These are phyloP conservation scores for Mariannaea elegans DNA, from an alignment of 2,329 filamentous ascomycete species.

Conservation along the genomic window DNA sequence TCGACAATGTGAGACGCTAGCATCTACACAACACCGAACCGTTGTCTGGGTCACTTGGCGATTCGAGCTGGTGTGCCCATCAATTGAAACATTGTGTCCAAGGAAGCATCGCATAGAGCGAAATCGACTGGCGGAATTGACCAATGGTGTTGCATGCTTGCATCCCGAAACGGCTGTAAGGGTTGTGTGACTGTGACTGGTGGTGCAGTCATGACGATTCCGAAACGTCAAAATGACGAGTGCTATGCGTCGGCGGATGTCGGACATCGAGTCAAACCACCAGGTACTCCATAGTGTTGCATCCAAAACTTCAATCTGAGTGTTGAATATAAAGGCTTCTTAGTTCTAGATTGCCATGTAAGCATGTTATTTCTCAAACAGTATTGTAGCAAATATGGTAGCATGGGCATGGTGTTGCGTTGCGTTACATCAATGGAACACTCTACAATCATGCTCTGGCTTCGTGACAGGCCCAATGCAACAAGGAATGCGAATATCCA, in stretches of 20 bases:
- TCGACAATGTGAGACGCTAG: conserved; percentile 27
- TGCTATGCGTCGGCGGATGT: conserved; percentile 10
- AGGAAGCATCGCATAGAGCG: neutral
- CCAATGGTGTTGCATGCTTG: conserved; percentile 28
- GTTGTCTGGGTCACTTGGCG: conserved; percentile 12
- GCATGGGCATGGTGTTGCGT: conserved; percentile 1
- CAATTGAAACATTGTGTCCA: neutral
- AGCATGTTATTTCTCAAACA: conserved; percentile 9
- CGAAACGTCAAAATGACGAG: conserved; percentile 30
- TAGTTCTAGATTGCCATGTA: neutral
- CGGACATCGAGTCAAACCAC: neutral
- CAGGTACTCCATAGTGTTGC: neutral
- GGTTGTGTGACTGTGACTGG: conserved; percentile 18
- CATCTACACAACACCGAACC: conserved; percentile 17
- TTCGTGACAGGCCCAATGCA: neutral
- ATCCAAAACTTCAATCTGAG: conserved; percentile 14
- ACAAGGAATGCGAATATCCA: conserved; percentile 11
- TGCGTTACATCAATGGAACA: conserved; percentile 5
- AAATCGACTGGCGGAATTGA: conserved; percentile 7
- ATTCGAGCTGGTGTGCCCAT: neutral
- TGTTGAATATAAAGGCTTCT: neutral
- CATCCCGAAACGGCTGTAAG: conserved; percentile 20
- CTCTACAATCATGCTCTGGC: neutral
- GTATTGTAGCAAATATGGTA: conserved; percentile 8
- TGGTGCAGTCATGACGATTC: conserved; percentile 11